Conservation (phyloP, 371 early-diverging fungal species). For the Synchytrium microbalum region DNA sequence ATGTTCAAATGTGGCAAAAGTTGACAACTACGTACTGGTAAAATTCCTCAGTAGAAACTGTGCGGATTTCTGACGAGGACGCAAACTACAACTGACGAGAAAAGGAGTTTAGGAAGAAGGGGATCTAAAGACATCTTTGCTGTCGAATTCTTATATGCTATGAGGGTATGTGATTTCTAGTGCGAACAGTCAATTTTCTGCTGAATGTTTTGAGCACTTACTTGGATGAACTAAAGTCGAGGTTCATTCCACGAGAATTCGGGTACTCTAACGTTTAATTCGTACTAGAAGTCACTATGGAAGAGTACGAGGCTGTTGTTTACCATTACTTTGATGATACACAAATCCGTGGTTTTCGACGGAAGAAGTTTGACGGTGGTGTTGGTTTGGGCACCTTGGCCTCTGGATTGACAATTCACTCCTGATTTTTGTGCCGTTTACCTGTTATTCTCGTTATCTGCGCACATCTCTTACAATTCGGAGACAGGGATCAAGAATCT, state of each 20-base stretch:
- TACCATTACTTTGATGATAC: constrained; percentile 24
- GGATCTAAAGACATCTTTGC: background rate
- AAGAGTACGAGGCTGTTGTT: constrained; percentile 29
- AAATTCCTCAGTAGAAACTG: constrained; percentile 46
- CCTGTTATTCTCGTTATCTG: no score
- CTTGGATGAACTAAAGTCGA: constrained; percentile 39
- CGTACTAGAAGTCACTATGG: constrained; percentile 21
- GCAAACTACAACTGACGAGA: no score
- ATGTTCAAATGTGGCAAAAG: no score
- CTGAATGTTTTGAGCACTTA: constrained; percentile 40
- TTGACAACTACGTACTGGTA: constrained; percentile 21
- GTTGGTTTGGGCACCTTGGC: constrained; percentile 29
- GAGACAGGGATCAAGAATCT: constrained; percentile 28
- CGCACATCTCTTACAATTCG: constrained; percentile 27
- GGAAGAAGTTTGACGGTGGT: constrained; percentile 40
- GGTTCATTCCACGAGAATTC: constrained; percentile 36
- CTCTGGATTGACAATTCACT: background rate
- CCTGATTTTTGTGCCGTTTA: no score
- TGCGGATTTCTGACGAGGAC: no score
- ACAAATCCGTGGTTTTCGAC: constrained; percentile 26
- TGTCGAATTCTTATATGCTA: no score
- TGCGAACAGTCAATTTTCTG: constrained; percentile 13
- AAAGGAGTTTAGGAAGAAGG: no score
- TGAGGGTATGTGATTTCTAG: no score
- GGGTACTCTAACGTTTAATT: constrained; percentile 36